Percentiles rank a stretch among this genome's conserved stretches.
Conservation (phyloP, 2,329 filamentous ascomycete species). For the Gyromitra esculenta region DNA sequence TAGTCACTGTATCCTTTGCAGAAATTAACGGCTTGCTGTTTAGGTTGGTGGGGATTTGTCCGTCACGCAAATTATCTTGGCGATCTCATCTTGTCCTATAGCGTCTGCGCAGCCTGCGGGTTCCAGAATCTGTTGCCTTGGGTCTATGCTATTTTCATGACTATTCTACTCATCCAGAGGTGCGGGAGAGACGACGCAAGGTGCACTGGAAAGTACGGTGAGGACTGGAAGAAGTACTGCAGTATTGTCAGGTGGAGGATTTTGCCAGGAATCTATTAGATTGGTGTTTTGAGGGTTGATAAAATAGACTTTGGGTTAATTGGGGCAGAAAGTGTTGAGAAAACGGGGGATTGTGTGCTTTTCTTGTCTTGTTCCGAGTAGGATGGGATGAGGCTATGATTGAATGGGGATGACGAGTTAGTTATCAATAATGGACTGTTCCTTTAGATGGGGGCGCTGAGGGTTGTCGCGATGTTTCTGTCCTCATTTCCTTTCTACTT, state of each 20-base stretch:
- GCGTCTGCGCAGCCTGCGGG: conserved; percentile 63
- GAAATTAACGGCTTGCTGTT: conserved; percentile 7
- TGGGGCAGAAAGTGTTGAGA: conserved; percentile 5
- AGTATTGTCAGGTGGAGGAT: conserved; percentile 62
- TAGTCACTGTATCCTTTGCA: not conserved
- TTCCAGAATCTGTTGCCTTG: conserved; percentile 61
- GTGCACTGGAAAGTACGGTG: conserved; percentile 63
- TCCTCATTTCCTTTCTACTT: conserved; percentile 5
- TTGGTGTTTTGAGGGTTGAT: not conserved
- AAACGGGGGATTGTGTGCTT: conserved; percentile 18
- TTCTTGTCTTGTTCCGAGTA: conserved; percentile 44
- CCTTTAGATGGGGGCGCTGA: not conserved
- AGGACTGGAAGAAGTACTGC: conserved; percentile 63
- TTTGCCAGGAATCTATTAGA: conserved; percentile 61
- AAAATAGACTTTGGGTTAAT: conserved; percentile 36
- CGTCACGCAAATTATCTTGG: conserved; percentile 63
- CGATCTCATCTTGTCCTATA: conserved; percentile 61
- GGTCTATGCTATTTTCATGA: conserved; percentile 64
- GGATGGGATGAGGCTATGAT: conserved; percentile 32
- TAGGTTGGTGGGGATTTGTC: conserved; percentile 62
- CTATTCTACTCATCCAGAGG: conserved; percentile 62
- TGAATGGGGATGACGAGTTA: conserved; percentile 14
- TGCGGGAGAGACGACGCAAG: conserved; percentile 64
- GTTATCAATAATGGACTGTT: conserved; percentile 33
- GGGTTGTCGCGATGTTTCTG: conserved; percentile 10